Evolutionary conservation across 1,284 basidiomycete genomes (phyloP), one percentile per base, ranked within the genome.

Genomic region (Cystobasidiaceae sp.): DNA sequence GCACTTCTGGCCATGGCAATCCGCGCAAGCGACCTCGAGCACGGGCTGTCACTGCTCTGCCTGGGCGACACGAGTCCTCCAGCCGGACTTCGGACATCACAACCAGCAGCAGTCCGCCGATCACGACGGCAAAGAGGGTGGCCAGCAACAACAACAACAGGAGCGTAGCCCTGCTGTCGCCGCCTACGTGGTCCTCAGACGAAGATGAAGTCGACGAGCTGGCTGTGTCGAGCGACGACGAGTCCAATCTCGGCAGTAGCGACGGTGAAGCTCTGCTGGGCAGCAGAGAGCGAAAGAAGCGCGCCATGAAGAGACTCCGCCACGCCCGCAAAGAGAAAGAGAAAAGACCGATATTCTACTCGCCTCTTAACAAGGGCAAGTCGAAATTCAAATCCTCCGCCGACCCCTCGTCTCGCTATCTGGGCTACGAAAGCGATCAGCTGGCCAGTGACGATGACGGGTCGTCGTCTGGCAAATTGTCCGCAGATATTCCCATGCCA

Each of bases 241-340:
- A 44, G 15, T 17, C 45, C 27, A 25, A 37, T 5, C 50, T 52
- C 50, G 50, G 41, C 2, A 30, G 27, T 8, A 34, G n/a, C 21
- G 33, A 52, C 33, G 17, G 32, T 8, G 41, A 37, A 11, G 41
- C 54, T 19, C 39, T 43, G 21, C 37, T 56, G 27, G 37, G 27
- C 11, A 28, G 45, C 33, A 61, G 52, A 27, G 60, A 62, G 50
- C 51, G 23, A 41, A 49, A 50, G 30, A 37, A 27, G 15, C 28
- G 34, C 13, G 60, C 46, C 15, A 34, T 51, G 41, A 62, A 62
- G 41, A 49, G 49, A 21, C 60, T 62, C 39, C 41, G 23, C n/a
- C 51, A 54, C 27, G 46, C 60, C 32, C 34, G 60, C 15, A 54
- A 62, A 34, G 49, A 52, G 13, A 62, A 45, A 34, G 37, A 49